A percentile compares a stretch with the other conserved stretches of the same genome.
phyloP scores from a whole-genome alignment of 2,329 filamentous ascomycete species.

The Didymosphaeria variabile region DNA sequence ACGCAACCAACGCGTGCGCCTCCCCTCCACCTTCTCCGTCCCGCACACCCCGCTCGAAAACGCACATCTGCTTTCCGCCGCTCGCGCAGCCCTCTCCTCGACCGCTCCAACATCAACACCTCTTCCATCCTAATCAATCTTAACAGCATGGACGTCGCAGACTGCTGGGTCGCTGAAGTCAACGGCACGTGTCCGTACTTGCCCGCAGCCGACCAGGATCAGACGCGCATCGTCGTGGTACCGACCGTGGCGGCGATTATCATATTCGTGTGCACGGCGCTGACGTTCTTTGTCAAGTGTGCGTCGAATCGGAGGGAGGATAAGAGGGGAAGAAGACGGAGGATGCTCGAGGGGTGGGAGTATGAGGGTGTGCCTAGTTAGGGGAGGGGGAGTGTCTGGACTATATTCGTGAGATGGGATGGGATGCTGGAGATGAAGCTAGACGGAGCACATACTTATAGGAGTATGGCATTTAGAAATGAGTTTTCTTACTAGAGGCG shows the following conservation, averaged over 20 bases:
- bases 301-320: slow-evolving; percentile 67
- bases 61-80: slow-evolving; percentile 59
- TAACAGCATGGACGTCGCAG: slow-evolving; percentile 64
- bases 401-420: too few relatives aligned
- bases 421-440: too few relatives aligned
- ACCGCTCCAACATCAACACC: slow-evolving; percentile 6
- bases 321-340: slow-evolving; percentile 60
- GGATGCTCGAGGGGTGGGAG: slow-evolving; percentile 64
- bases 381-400: too few relatives aligned
- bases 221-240: slow-evolving; percentile 63
- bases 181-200: slow-evolving; percentile 68
- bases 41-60: slow-evolving; percentile 72
- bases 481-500: too few relatives aligned
- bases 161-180: slow-evolving; percentile 68
- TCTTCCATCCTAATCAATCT: slow-evolving; percentile 65
- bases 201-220: slow-evolving; percentile 52
- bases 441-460: too few relatives aligned
- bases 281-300: slow-evolving; percentile 72
- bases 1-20: slow-evolving; percentile 58
- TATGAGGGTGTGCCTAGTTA: slow-evolving; percentile 71
- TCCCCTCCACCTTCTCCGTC: slow-evolving; percentile 60
- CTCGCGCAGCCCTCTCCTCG: slow-evolving; percentile 24
- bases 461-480: too few relatives aligned
- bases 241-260: slow-evolving; percentile 70
- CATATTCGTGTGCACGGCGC: slow-evolving; percentile 66